Conservation (phyloP, 2,329 filamentous ascomycete genomes). For the Ophiostoma sp. region DNA sequence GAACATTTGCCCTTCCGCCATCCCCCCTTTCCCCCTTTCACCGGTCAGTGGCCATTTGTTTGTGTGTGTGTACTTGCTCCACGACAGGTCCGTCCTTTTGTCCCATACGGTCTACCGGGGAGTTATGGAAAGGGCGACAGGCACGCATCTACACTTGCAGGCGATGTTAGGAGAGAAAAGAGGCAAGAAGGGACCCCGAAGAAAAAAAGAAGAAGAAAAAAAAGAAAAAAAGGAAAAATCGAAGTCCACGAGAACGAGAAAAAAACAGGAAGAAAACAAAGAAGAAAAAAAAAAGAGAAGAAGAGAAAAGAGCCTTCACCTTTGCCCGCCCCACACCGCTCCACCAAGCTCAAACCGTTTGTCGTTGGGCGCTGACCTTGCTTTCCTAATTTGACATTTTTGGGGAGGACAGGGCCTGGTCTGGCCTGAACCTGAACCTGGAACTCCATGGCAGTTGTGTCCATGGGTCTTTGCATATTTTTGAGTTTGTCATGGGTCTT, state of each 20-base stretch:
- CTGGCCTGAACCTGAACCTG: background rate
- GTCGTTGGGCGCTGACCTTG: conserved; percentile 15
- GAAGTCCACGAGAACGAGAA: background rate
- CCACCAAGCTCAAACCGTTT: conserved; percentile 19
- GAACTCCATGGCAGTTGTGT: conserved; percentile 1
- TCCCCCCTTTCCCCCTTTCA: background rate
- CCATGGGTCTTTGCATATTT: background rate
- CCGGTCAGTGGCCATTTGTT: background rate
- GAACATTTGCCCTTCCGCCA: background rate
- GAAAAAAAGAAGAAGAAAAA: background rate
- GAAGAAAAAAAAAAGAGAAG: background rate
- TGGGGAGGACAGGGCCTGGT: background rate
- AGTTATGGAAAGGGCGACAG: background rate
- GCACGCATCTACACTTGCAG: background rate
- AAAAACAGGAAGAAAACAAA: background rate
- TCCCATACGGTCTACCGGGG: background rate
- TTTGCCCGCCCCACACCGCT: background rate
- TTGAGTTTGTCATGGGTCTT: too few species aligned
- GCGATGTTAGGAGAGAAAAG: background rate
- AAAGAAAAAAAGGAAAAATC: background rate
- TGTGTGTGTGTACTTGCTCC: background rate
- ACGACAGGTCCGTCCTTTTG: background rate
- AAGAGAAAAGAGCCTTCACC: background rate
- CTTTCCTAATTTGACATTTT: conserved; percentile 12
- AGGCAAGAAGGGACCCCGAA: too few species aligned